Evolutionary conservation across 257 asterid species (phyloP).

Genomic region (Mentha longifolia): DNA sequence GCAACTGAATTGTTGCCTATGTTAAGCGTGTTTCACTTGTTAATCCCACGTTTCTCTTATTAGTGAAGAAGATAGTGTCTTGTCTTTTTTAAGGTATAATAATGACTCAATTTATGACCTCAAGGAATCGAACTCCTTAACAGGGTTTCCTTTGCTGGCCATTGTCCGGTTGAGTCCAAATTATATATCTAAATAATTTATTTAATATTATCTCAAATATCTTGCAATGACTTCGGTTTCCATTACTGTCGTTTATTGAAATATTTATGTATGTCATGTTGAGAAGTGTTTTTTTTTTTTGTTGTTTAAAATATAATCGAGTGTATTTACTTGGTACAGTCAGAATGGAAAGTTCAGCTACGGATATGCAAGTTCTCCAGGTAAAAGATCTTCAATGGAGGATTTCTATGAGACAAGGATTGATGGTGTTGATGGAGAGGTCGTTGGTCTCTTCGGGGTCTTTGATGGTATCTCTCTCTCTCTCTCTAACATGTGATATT

Average conservation of each 20-base stretch:
- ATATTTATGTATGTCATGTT: not conserved
- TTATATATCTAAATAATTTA: not conserved
- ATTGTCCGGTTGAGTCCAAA: not conserved
- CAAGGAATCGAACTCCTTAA: not conserved
- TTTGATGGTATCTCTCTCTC: conserved; percentile 74
- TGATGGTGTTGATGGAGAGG: conserved; percentile 95
- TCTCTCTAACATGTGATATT: conserved; percentile 7
- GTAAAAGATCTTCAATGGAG: conserved; percentile 98
- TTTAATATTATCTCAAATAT: not conserved
- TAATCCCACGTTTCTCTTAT: not conserved
- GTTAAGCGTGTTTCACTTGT: not conserved
- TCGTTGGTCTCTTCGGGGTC: conserved; percentile 98
- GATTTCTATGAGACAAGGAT: conserved; percentile 97
- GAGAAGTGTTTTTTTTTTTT: not conserved
- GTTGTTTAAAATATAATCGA: conserved; percentile 27
- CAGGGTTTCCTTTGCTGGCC: not conserved
- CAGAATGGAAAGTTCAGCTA: conserved; percentile 95
- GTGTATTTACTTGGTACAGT: conserved; percentile 48
- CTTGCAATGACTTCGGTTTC: not conserved
- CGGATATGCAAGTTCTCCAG: conserved; percentile 96
- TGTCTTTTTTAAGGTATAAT: not conserved
- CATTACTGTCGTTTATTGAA: no score
- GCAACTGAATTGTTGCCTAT: not conserved
- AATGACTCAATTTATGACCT: conserved; percentile 13
- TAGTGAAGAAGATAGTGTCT: not conserved